Evolutionary conservation across 208 protist species (phyloP), one percentile per base, ranked within the genome.

Genomic region (Crithidia bombi): DNA sequence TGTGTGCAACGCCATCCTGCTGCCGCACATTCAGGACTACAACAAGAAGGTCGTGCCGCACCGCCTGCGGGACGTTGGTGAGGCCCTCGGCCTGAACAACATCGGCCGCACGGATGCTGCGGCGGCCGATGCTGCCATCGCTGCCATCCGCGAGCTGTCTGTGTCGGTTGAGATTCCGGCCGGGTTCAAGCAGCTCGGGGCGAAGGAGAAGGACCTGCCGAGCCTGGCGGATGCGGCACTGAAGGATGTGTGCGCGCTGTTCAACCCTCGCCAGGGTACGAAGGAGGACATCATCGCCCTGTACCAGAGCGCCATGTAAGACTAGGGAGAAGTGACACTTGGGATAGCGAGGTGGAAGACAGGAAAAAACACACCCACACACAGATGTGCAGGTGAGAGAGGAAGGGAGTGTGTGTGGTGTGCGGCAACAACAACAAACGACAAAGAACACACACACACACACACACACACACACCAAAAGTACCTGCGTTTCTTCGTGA

Each of bases 1-100:
- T 39, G 79, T 95, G 19, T 92, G 87, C 73, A 96, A 96, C 62
- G 88, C 92, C 4, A 85, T 98, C 32, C 73, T 96, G n/a, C 85
- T 98, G 9, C 87, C 83, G 17, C 82, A 91, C 65, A 84, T 95
- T 23, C 39, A 92, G 73, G 73, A 83, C 44, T 91, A 76, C 70
- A 91, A 91, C 82, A 75, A 80, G 71, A 61, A 38, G 28, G 83
- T 89, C 19, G 79, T 61, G 30, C 68, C 80, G 39, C 74, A 85
- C 76, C 86, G 86, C 38, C 73, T 91, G 65, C 69, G 79, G 26
- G 82, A 88, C 61, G 74, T 91, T 26, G 86, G 73, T 6, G 73
- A 78, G 58, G 78, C 73, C 9, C 65, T 91, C 21, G 83, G 86
- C 62, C 66, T 80, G 21, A 65, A 56, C 67, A 86, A 69, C 41